Evolutionary conservation across 2,329 filamentous ascomycete genomes (phyloP), one percentile per base, ranked within the genome.

Genomic region (Ceratocystis harringtonii): DNA sequence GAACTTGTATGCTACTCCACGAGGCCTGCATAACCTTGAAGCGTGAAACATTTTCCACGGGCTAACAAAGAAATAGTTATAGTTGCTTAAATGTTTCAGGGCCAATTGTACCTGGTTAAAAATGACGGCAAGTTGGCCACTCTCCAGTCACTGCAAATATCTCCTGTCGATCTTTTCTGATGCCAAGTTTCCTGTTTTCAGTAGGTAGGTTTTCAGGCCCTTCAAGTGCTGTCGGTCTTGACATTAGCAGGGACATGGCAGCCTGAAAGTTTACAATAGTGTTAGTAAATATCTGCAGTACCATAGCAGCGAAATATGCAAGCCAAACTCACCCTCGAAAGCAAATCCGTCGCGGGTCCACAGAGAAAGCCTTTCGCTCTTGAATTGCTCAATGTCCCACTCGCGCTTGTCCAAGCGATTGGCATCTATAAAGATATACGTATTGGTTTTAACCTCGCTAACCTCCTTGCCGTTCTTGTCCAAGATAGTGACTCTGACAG

Each of bases 341-440:
- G 52, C 76, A 77, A 61, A 61, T 0, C 61, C 66, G 25, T 50
- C 43, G n/a, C 80, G 74, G 4, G 80, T 79, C 82, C 81, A 85
- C 2, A 71, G 66, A 65, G 73, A 73, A 76, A 84, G 76, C 77
- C 91, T 95, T 68, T 94, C 86, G 70, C 80, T 79, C 68, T 87
- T 84, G 73, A 96, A 97, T 68, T 88, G 84, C 61, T 86, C 84
- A 76, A 91, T 94, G 73, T 95, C 89, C 92, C 92, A 97, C 74
- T 96, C 91, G 25, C 77, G 75, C 41, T 82, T 78, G 74, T 95
- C 90, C 19, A 97, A 76, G 0, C 71, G 45, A 0, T 74, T 69
- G 17, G 76, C 73, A 1, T 77, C 68, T 57, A 78, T 77, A 74
- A 81, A 91, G 4, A 91, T 80, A 72, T 92, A 92, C 12, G 84